phyloP scores from a whole-genome alignment of 2,329 filamentous ascomycete species.

The Colletotrichum sp. region DNA sequence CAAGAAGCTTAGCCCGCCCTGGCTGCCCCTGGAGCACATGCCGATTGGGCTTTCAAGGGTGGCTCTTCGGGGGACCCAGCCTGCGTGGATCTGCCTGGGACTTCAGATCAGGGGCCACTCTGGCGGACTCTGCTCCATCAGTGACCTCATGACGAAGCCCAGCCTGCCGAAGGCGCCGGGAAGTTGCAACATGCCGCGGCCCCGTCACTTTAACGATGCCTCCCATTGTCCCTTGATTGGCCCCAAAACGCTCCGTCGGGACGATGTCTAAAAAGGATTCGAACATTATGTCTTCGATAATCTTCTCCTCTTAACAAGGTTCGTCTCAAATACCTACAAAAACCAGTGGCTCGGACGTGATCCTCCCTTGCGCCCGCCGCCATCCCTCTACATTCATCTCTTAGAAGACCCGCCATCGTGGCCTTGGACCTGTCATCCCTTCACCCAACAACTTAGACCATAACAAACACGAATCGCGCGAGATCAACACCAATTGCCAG shows the following conservation, averaged over 20 bases:
- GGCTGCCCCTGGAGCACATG: not conserved
- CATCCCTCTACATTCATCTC: slow-evolving; percentile 3
- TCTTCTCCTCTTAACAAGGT: not conserved
- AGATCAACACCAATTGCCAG: not conserved
- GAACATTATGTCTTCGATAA: not conserved
- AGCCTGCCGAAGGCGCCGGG: not conserved
- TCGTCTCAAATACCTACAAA: slow-evolving; percentile 7
- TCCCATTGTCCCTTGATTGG: slow-evolving; percentile 11
- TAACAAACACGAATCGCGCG: not conserved
- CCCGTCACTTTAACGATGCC: slow-evolving; percentile 7
- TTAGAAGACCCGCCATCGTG: not conserved
- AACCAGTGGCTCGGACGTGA: slow-evolving; percentile 6
- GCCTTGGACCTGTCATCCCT: slow-evolving; percentile 3
- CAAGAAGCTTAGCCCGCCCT: not conserved
- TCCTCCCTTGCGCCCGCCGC: slow-evolving; percentile 10
- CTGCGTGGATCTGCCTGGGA: not conserved
- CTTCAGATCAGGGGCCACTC: slow-evolving; percentile 2
- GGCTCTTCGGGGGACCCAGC: not conserved
- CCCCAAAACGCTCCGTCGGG: not conserved
- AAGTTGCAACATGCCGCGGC: slow-evolving; percentile 6
- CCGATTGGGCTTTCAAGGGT: not conserved
- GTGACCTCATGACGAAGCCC: slow-evolving; percentile 19
- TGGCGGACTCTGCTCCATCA: slow-evolving; percentile 3
- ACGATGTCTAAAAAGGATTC: not conserved
- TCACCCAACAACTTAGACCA: not conserved